Evolutionary conservation across 2,329 filamentous ascomycete species (phyloP), one percentile per base, ranked within the genome.

Genomic region (Pseudogymnoascus sp.): DNA sequence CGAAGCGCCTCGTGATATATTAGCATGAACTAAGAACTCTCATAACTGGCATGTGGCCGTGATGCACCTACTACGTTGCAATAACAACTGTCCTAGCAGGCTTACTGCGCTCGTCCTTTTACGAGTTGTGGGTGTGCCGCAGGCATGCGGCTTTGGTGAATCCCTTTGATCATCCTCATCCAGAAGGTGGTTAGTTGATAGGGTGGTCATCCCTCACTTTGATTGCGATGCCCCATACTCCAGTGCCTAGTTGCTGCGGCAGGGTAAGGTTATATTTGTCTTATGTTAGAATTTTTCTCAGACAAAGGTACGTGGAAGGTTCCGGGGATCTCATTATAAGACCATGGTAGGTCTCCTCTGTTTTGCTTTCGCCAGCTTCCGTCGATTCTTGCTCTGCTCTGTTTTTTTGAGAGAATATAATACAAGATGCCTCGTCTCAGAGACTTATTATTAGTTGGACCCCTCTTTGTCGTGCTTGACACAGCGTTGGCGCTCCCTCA

Each of bases 201-300:
- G 44, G 44, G 44, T 54, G 44, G 44, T 54, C 44, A 54, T 54
- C 44, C 44, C 26, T 31, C 44, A 8, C 26, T 11, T 31, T 17
- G 13, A 17, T 11, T 2, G 3, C 5, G 44, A 11, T 54, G 26
- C 15, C 17, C 44, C 44, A 54, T 54, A 33, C n/a, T 54, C 9
- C n/a, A 11, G n/a, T n/a, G 5, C 9, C n/a, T 33, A 11, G 44
- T 11, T 54, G n/a, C 11, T 33, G 26, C 5, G 26, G 44, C 26
- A n/a, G 44, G 44, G 26, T 17, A 54, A 17, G 44, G 44, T 54
- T 54, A 33, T 54, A 54, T 54, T 31, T 31, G 44, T 54, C 44
- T 54, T 29, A 40, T 33, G n/a, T 1, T 33, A 54, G 33, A 29
- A n/a, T 54, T 29, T 17, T 8, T 17, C 9, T 31, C 44, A 33